Evolutionary conservation across 2,329 filamentous ascomycete species (phyloP).

Genomic region (Passalora sequoiae): DNA sequence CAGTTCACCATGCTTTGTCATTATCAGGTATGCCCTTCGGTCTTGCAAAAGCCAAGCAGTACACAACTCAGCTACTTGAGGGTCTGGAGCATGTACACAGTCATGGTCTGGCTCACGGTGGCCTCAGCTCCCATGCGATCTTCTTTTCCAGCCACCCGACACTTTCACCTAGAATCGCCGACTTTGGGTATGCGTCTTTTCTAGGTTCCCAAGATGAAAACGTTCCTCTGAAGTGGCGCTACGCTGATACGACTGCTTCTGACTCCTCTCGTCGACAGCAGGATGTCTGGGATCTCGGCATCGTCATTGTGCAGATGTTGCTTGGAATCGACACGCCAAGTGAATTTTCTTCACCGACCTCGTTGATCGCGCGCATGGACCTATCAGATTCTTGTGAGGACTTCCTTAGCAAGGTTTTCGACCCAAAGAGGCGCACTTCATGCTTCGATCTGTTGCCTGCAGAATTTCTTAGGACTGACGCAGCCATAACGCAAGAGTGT

Average conservation of each 20-base stretch:
- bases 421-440: conserved; percentile 76
- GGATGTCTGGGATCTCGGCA: conserved; percentile 91
- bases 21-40: not conserved
- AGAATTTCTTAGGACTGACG: conserved; percentile 50
- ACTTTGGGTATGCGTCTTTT: conserved; percentile 65
- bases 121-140: conserved; percentile 21
- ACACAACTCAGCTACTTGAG: conserved; percentile 88
- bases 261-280: conserved; percentile 59
- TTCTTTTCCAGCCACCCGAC: conserved; percentile 22
- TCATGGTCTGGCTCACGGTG: conserved; percentile 67
- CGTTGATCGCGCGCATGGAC: conserved; percentile 64
- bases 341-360: conserved; percentile 72
- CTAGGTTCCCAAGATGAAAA: conserved; percentile 44
- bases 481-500: conserved; percentile 37
- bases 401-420: conserved; percentile 78
- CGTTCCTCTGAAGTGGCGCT: conserved; percentile 22
- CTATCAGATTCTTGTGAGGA: conserved; percentile 74
- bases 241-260: conserved; percentile 3
- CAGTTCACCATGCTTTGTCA: not conserved
- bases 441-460: conserved; percentile 67
- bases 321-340: conserved; percentile 74
- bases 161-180: conserved; percentile 61
- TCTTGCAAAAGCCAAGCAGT: conserved; percentile 67
- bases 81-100: conserved; percentile 82
- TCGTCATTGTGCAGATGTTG: conserved; percentile 89